A percentile compares a stretch with the other conserved stretches of the same genome.
Conservation (phyloP, 1,139 yeast species). For the Magnusiomyces fungicola region DNA sequence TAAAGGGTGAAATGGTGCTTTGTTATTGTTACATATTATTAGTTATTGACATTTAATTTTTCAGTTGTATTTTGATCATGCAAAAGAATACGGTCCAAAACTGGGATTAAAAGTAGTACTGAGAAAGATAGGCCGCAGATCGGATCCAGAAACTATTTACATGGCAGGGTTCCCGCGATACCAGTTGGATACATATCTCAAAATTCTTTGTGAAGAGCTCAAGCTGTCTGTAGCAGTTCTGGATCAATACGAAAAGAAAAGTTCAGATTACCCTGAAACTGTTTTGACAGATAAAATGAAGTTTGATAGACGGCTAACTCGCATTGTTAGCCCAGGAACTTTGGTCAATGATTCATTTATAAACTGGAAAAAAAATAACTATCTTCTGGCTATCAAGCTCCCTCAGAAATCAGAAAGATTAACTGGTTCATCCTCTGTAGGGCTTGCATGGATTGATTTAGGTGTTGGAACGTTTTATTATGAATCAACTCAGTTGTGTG, state of each 20-base stretch:
- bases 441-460: conserved; percentile 83
- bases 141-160: conserved; percentile 39
- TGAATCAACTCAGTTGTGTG: conserved; percentile 50
- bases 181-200: conserved; percentile 66
- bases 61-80: conserved; percentile 73
- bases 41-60: not conserved
- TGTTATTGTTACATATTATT: not conserved
- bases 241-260: conserved; percentile 46
- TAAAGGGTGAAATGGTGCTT: conserved; percentile 11
- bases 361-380: conserved; percentile 65
- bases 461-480: conserved; percentile 73
- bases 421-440: conserved; percentile 44
- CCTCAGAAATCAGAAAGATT: conserved; percentile 19
- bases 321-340: conserved; percentile 91
- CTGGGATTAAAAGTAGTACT: conserved; percentile 57
- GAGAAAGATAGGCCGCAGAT: conserved; percentile 36
- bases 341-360: conserved; percentile 79
- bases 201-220: conserved; percentile 60
- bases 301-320: conserved; percentile 61
- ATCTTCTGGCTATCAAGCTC: conserved; percentile 47
- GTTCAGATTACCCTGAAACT: not conserved
- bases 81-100: conserved; percentile 61
- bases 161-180: conserved; percentile 88
- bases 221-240: conserved; percentile 71
- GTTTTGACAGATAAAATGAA: conserved; percentile 27